Evolutionary conservation across 257 asterid genomes (phyloP), one percentile per base, ranked within the genome.

Genomic region (Solanum chiquidenum): DNA sequence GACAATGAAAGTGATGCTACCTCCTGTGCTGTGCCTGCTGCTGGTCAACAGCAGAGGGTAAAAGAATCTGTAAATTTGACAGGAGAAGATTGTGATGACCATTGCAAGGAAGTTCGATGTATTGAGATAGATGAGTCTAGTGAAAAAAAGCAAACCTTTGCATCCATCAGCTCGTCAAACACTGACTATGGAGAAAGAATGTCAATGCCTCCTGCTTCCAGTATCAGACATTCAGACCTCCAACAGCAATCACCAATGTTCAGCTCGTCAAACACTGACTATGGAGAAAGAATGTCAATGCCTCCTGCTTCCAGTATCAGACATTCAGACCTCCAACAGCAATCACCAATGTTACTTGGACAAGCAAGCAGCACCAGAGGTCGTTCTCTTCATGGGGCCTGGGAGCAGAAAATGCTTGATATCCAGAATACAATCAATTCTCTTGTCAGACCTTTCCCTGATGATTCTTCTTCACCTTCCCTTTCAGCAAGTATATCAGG

Each of bases 41-140:
- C 94, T 68, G 90, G 89, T 88, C 91, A 89, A 46, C 92, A 86
- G 87, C 89, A 82, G 85, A 91, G 89, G 84, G 86, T 83, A 33
- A 91, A 90, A 85, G 91, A 87, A 37, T 71, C 85, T 91, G 38
- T 42, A 29, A 31, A 68, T 75, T 92, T 87, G 84, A 88, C 31
- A 49, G 93, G 84, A 89, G 97, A 91, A 89, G 95, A 91, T 91
- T 89, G 93, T 86, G 95, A 92, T 87, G 97, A 89, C 86, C 88
- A 72, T 69, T 93, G 95, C 91, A 92, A 94, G 91, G 96, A 93
- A 83, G 98, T 94, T 87, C 92, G 92, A 86, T 94, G 98, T 89
- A 88, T 92, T 86, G 96, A 95, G 92, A 88, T 88, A 16, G 94
- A 89, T 68, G 92, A 91, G 49, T 91, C 94, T 88, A 90, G 79